Evolutionary conservation across 441 rosid genomes (phyloP), one percentile per base, ranked within the genome.

Genomic region (Euphorbia celastroides): DNA sequence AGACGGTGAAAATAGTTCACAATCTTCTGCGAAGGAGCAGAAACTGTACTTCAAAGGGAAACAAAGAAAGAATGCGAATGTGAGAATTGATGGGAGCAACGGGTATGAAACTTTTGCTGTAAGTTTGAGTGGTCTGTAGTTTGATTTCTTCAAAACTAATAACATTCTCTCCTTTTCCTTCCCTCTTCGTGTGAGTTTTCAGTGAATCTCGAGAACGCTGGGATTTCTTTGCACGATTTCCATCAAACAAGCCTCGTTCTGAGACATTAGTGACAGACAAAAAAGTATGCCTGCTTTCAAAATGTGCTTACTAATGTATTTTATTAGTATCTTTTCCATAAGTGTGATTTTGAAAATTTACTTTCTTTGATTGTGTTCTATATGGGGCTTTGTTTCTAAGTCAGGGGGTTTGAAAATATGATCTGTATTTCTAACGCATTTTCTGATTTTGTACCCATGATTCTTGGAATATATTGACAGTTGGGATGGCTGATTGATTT

Each of bases 181-280:
- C 44, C 55, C 48, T 69, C 26, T 28, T 36, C 70, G 25, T 55
- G 57, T 27, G 79, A 71, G 70, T 65, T 79, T 60, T 48, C 71
- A 72, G 84, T 63, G 79, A 78, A 74, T 80, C 83, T 72, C 82
- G 74, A 71, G 92, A 96, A 73, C 64, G 80, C 41, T 89, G 87
- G 93, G 84, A 82, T 77, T 75, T 82, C 81, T 79, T 86, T 67
- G 72, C 20, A 30, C 80, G 61, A 62, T 66, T 80, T 72, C 81
- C 83, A 71, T 58, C 51, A 41, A 76, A 73, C 75, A 85, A 79
- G 66, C 73, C 78, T 69, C 79, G 44, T 55, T 65, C 81, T n/a
- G 81, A 81, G 66, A 62, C 69, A 28, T 59, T 79, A 73, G 64
- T 72, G 73, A 64, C 62, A 3, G 82, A 71, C 59, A 80, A 74